Percentiles rank a stretch among this genome's conserved stretches.
phyloP scores from a whole-genome alignment of 1,284 basidiomycete species.

The Fomitopsis betulina region DNA sequence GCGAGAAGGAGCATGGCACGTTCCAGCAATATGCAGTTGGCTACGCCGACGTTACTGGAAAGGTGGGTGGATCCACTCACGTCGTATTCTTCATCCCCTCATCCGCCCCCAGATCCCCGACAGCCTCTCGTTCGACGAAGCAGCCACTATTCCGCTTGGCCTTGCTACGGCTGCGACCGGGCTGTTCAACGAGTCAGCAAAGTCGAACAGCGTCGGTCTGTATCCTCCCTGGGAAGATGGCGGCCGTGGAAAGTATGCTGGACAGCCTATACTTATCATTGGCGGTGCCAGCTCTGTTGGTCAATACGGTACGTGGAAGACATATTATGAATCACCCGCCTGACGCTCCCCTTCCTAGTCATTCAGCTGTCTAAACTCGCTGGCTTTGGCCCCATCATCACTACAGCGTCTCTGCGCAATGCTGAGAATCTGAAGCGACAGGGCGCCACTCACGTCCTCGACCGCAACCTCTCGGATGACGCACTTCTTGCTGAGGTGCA shows the following conservation, averaged over 20 bases:
- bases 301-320: slow-evolving; percentile 18
- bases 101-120: background rate
- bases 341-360: background rate
- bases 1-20: background rate
- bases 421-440: slow-evolving; percentile 26
- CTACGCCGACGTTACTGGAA: background rate
- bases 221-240: slow-evolving; percentile 18
- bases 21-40: slow-evolving; percentile 3
- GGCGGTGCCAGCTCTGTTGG: slow-evolving; percentile 32
- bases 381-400: slow-evolving; percentile 31
- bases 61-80: background rate
- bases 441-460: slow-evolving; percentile 34
- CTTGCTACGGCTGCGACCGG: slow-evolving; percentile 6
- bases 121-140: slow-evolving; percentile 2
- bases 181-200: background rate
- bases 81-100: background rate
- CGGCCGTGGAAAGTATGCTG: slow-evolving; percentile 26
- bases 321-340: background rate
- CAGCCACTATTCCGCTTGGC: slow-evolving; percentile 9
- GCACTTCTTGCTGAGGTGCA: slow-evolving; percentile 15
- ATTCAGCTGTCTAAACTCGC: slow-evolving; percentile 33
- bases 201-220: slow-evolving; percentile 9
- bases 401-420: slow-evolving; percentile 31
- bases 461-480: slow-evolving; percentile 19
- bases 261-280: slow-evolving; percentile 27